A percentile compares a stretch with the other conserved stretches of the same genome.
Conservation (phyloP, 208 protist species). For the Porcisia hertigi region DNA sequence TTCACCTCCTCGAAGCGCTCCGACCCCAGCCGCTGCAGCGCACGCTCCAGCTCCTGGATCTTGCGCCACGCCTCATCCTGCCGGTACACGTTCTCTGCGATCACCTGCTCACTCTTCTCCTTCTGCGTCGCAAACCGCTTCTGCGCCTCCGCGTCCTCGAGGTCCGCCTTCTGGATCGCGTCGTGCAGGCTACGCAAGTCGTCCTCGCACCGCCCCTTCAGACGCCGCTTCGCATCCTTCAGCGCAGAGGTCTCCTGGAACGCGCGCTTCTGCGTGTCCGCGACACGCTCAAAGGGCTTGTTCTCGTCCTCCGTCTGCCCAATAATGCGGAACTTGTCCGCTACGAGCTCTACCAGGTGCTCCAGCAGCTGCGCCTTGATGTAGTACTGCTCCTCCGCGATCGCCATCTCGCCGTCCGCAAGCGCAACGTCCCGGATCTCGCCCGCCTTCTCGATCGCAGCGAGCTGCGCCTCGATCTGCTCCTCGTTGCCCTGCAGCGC, state of each 20-base stretch:
- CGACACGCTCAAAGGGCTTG: conserved; percentile 72
- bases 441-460: conserved; percentile 77
- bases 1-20: conserved; percentile 87
- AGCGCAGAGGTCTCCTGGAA: conserved; percentile 55
- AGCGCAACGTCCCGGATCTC: conserved; percentile 83
- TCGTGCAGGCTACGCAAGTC: no score
- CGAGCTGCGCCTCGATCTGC: conserved; percentile 80
- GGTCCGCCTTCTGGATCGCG: no score
- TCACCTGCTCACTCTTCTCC: no score
- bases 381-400: conserved; percentile 86
- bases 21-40: conserved; percentile 70
- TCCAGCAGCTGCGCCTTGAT: conserved; percentile 85
- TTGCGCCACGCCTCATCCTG: conserved; percentile 18
- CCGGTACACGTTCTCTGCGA: no score
- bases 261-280: conserved; percentile 81
- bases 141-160: conserved; percentile 31
- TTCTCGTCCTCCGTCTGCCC: conserved; percentile 81
- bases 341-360: conserved; percentile 72
- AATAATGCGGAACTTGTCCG: conserved; percentile 82
- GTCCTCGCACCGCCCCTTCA: no score
- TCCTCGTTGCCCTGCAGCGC: conserved; percentile 75
- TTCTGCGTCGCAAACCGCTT: no score
- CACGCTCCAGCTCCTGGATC: conserved; percentile 81
- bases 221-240: no score
- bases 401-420: conserved; percentile 83